phyloP scores from a whole-genome alignment of 805 yeast species.

The Lachancea fermentati region DNA sequence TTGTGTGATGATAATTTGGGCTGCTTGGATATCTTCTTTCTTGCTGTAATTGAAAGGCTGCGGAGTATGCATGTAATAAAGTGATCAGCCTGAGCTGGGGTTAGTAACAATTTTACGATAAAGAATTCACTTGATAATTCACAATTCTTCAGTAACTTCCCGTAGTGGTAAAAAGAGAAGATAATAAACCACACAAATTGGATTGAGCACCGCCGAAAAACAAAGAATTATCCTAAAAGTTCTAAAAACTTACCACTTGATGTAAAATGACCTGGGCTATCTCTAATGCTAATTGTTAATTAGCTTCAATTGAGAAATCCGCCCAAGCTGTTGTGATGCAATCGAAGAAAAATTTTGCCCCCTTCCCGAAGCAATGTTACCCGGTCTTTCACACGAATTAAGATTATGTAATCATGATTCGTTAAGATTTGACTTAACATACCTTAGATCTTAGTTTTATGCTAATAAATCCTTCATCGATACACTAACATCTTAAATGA shows the following conservation, averaged over 20 bases:
- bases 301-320: neutral
- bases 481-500: too few relatives aligned
- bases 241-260: neutral
- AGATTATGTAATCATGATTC: neutral
- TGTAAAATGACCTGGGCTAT: too few relatives aligned
- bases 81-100: neutral
- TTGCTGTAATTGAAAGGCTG: slow-evolving; percentile 1
- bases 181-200: too few relatives aligned
- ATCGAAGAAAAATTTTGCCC: slow-evolving; percentile 1
- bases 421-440: too few relatives aligned
- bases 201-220: too few relatives aligned
- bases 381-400: too few relatives aligned
- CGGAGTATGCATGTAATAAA: slow-evolving; percentile 8
- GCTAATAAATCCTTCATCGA: too few relatives aligned
- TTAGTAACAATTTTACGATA: too few relatives aligned
- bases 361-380: neutral
- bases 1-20: slow-evolving; percentile 24
- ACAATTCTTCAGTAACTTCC: too few relatives aligned
- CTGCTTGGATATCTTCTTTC: slow-evolving; percentile 21
- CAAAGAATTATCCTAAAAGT: neutral
- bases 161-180: too few relatives aligned
- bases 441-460: too few relatives aligned
- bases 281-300: neutral
- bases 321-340: neutral
- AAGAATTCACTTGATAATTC: too few relatives aligned